phyloP scores from a whole-genome alignment of 176 grass and related monocot genomes.

The Oryza rufipogon region DNA sequence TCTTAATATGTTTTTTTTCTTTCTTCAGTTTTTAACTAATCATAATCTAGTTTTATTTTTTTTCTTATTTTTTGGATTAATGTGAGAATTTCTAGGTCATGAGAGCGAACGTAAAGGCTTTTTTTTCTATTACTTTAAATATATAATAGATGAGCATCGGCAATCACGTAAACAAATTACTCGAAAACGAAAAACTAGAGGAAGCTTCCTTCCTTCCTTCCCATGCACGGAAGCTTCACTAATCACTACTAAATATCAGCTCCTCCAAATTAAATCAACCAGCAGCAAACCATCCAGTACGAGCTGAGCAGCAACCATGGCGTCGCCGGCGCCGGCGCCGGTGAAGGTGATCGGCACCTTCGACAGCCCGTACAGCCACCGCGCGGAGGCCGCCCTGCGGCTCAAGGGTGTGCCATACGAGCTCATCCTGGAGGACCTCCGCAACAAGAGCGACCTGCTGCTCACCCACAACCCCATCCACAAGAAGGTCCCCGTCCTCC shows the following conservation, averaged over 20 bases:
- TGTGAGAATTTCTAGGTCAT: too few relatives aligned
- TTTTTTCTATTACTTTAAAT: too few relatives aligned
- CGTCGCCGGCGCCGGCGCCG: slow-evolving; percentile 33
- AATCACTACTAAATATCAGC: not conserved
- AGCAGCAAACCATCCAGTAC: not conserved
- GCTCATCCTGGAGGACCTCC: slow-evolving; percentile 38
- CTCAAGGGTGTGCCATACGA: slow-evolving; percentile 26
- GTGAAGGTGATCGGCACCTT: slow-evolving; percentile 41
- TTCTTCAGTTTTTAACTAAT: too few relatives aligned
- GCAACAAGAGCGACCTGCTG: slow-evolving; percentile 48
- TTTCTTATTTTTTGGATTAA: too few relatives aligned
- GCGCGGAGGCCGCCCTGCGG: slow-evolving; percentile 40
- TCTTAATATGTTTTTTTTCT: too few relatives aligned
- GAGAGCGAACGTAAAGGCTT: too few relatives aligned
- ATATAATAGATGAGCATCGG: not conserved
- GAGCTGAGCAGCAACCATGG: not conserved
- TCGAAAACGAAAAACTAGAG: not conserved
- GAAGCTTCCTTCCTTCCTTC: not conserved
- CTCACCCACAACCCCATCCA: slow-evolving; percentile 49
- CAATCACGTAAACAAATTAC: not conserved
- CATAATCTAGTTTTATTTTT: too few relatives aligned
- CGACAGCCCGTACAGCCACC: slow-evolving; percentile 33
- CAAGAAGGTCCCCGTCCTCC: slow-evolving; percentile 51
- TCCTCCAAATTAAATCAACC: slow-evolving; percentile 3
- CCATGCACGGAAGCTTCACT: not conserved